Percentiles rank a stretch among this genome's conserved stretches.
Conservation (phyloP, 108 stramenopile genomes). For the Parmales sp. region DNA sequence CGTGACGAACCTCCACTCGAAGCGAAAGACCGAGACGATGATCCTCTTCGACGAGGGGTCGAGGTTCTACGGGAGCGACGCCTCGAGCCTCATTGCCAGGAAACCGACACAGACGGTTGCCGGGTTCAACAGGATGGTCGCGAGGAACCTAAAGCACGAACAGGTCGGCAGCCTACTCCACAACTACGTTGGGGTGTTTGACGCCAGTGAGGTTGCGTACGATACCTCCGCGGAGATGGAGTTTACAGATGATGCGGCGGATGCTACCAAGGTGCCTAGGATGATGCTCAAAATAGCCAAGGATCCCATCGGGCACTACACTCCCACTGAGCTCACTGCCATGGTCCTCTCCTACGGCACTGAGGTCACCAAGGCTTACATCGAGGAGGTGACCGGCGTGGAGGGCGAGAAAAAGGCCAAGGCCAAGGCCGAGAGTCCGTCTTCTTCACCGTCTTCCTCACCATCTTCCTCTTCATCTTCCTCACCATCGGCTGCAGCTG, state of each 20-base stretch:
- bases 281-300: too few species aligned
- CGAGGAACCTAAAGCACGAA: too few species aligned
- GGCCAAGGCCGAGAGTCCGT: too few species aligned
- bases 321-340: constrained; percentile 91
- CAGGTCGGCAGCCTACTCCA: background rate
- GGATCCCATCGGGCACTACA: constrained; percentile 53
- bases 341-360: constrained; percentile 89
- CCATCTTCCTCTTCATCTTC: background rate
- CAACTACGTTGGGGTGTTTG: background rate
- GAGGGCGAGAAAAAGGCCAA: background rate
- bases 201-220: too few species aligned
- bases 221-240: too few species aligned
- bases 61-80: constrained; percentile 90
- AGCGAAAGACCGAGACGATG: constrained; percentile 96
- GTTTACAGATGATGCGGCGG: too few species aligned
- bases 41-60: constrained; percentile 89
- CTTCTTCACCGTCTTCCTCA: too few species aligned
- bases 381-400: constrained; percentile 37
- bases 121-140: too few species aligned
- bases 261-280: too few species aligned
- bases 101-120: constrained; percentile 82
- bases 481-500: background rate
- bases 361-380: constrained; percentile 78
- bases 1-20: constrained; percentile 94
- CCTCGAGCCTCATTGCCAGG: constrained; percentile 69